These are phyloP conservation scores for Aspergillus biplanus DNA, from an alignment of 495 filamentous ascomycete species.

Conservation along the genomic window DNA sequence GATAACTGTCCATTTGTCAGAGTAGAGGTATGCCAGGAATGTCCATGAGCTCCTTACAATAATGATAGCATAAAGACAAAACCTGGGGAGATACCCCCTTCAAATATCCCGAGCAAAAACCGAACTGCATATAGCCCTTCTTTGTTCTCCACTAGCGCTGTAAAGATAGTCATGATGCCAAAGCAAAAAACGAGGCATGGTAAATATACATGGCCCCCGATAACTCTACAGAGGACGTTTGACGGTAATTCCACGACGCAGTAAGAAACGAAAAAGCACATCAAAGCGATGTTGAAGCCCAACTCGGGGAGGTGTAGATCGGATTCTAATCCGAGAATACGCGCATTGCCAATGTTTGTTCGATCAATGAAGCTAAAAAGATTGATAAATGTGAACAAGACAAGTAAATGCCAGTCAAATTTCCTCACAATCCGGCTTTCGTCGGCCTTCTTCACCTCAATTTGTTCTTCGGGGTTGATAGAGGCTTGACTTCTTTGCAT, in stretches of 20 bases:
- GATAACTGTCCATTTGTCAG: constrained; percentile 3
- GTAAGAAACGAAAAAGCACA: constrained; percentile 8
- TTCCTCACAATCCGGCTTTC: not conserved
- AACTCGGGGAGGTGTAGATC: not conserved
- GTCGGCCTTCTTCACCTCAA: not conserved
- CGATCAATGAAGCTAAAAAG: constrained; percentile 9
- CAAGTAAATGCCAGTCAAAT: not conserved
- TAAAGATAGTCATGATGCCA: constrained; percentile 5
- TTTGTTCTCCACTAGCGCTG: not conserved
- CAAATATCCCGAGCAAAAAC: constrained; percentile 6
- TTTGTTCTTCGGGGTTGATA: no score
- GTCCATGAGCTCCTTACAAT: not conserved
- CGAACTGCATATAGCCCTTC: constrained; percentile 2
- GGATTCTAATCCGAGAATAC: not conserved
- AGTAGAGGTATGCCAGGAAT: not conserved
- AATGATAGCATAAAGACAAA: constrained; percentile 11
- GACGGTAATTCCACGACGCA: constrained; percentile 10
- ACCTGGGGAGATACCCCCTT: constrained; percentile 10
- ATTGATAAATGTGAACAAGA: constrained; percentile 1
- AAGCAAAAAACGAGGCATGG: constrained; percentile 4
- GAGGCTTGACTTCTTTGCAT: no score
- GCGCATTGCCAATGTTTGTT: constrained; percentile 2
- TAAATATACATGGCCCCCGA: constrained; percentile 11
- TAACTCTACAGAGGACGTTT: constrained; percentile 10
- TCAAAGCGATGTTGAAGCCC: constrained; percentile 11